Base-by-base conservation (phyloP, 202 grass and related monocot species). In the Zizania palustris region DNA sequence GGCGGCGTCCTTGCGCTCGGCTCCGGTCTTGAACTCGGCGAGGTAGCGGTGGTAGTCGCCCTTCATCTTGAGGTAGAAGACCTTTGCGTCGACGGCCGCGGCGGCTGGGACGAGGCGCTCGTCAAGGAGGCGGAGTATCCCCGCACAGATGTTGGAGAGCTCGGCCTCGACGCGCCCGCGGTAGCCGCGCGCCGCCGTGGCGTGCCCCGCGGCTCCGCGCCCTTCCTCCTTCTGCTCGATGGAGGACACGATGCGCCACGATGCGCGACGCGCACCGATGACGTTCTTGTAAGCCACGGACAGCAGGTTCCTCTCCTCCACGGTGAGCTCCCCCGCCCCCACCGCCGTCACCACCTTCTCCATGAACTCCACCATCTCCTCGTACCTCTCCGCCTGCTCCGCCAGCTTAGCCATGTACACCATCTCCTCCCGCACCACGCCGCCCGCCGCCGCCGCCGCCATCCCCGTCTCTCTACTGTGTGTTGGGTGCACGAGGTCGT, bases 11-110 rank as follows among this genome's bases (percentile, higher is more conserved):
- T 97, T 97, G 63, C 93, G 90, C 84, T 97, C 93, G 2, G 75
- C 64, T n/a, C 79, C 86, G 22, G 88, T 82, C 79, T 92, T 97
- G 76, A 97, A 97, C 86, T 97, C 94, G n/a, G 94, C 94, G 54
- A 97, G 82, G 76, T 97, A 97, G 39, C 94, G 82, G 70, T 93
- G 91, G 77, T 97, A 97, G 75, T 97, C 94, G 7, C 94, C 94
- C 86, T 97, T 97, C 94, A 97, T 97, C 94, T 97, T 97, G 64
- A 92, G 91, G 84, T 97, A 97, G 82, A 97, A 97, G 43, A 97
- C 91, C 82, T 84, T 97, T 41, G 91, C 92, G 42, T 97, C 93
- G 0, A 89, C 80, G 9, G 64, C 67, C 0, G 38, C 83, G 0
- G 93, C 85, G 5, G 83, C 66, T 11, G 87, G 90, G 72, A 97